phyloP scores from a whole-genome alignment of 2,329 filamentous ascomycete genomes.

The Dothideomycetes sp. region DNA sequence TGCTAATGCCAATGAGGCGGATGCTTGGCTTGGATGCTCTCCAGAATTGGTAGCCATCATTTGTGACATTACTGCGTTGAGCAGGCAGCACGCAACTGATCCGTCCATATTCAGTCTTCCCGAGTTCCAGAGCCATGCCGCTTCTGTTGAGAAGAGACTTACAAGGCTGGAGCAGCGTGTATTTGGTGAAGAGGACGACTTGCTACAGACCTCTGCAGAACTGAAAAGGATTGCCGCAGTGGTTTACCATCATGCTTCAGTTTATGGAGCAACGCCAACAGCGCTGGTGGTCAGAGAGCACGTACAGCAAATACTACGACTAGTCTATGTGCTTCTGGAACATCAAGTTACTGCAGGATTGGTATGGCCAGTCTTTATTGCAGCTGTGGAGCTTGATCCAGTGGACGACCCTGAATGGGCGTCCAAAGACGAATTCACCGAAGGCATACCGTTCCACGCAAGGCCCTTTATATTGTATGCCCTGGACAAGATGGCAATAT shows the following conservation, averaged over 20 bases:
- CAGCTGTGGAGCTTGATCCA: conserved; percentile 29
- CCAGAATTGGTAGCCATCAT: conserved; percentile 35
- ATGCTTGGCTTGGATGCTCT: conserved; percentile 39
- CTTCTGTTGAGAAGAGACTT: conserved; percentile 23
- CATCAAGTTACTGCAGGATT: conserved; percentile 23
- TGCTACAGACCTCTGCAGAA: conserved; percentile 27
- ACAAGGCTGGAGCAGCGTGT: conserved; percentile 24
- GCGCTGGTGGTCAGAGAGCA: conserved; percentile 18
- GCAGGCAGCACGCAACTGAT: conserved; percentile 21
- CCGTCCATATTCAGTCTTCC: conserved; percentile 15
- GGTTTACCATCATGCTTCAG: conserved; percentile 35
- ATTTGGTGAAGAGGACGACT: conserved; percentile 20
- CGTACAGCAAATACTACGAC: conserved; percentile 25
- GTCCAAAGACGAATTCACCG: conserved; percentile 10
- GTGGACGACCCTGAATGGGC: conserved; percentile 25
- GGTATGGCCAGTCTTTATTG: conserved; percentile 33
- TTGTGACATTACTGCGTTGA: conserved; percentile 37
- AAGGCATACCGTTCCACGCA: conserved; percentile 18
- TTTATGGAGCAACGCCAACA: conserved; percentile 31
- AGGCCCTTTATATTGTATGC: conserved; percentile 29
- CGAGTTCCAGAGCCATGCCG: conserved; percentile 22
- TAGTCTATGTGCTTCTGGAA: conserved; percentile 23
- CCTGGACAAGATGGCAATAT: conserved; percentile 29
- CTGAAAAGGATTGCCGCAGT: conserved; percentile 33
- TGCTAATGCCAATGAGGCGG: conserved; percentile 25